Evolutionary conservation across 768 basidiomycete genomes (phyloP), one percentile per base, ranked within the genome.

Genomic region (Boletus insuetus): DNA sequence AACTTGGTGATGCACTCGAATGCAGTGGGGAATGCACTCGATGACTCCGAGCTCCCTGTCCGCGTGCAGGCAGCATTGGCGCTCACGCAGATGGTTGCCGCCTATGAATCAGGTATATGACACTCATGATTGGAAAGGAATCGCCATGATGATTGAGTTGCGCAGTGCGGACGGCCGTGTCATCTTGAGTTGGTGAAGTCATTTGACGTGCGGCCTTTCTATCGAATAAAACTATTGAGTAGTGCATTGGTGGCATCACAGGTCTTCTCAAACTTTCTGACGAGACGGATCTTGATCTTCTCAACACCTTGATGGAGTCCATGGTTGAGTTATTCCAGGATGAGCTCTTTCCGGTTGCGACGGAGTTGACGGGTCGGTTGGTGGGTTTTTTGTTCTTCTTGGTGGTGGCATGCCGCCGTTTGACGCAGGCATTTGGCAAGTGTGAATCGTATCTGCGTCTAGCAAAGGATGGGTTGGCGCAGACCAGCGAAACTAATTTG

Each of bases 191-290:
- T 39, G 91, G 86, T 46, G 90, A 93, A 69, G 89, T 95, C 68
- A 84, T 95, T 54, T 89, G 93, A 77, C 87, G 90, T 87, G 59
- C 40, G 73, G 55, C 47, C 7, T 24, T 17, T 20, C 16, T 56
- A 19, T 32, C 22, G 32, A 19, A 50, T 37, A 20, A 13, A 49
- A 29, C 5, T 20, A 4, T 32, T 12, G 37, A 39, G 16, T 10
- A 2, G 46, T 6, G 13, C 2, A 16, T 14, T 64, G 42, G 53
- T 52, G 29, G 1, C n/a, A 13, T 49, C 5, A 13, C 58, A 91
- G 91, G 89, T 67, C 76, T 94, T n/a, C 80, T 94, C 62, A 91
- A 91, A 69, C 78, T 96, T 42, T 85, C 89, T n/a, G 89, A 94
- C 67, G 90, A 94, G 72, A 92, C 91, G 43, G 93, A 95, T 68